Evolutionary conservation across 257 asterid genomes (phyloP).

Genomic region (Paraleonurus japonicus): DNA sequence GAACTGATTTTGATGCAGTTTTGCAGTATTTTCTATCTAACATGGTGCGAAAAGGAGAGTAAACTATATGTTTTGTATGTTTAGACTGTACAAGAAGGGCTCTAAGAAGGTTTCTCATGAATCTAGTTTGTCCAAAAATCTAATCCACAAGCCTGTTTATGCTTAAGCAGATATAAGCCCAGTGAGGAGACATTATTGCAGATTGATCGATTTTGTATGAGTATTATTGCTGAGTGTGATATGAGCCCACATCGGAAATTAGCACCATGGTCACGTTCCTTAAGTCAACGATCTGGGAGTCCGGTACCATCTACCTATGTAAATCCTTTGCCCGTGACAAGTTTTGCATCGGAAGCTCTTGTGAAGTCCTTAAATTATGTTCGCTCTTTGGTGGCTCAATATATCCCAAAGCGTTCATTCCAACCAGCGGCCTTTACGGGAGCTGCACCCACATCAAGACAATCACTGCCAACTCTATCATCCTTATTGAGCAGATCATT

Average conservation of each 20-base stretch:
- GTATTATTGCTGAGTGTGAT: slow-evolving; percentile 90
- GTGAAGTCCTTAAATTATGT: slow-evolving; percentile 91
- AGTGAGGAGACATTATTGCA: slow-evolving; percentile 92
- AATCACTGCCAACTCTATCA: slow-evolving; percentile 83
- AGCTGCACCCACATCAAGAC: slow-evolving; percentile 83
- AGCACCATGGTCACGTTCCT: slow-evolving; percentile 71
- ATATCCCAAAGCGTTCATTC: slow-evolving; percentile 90
- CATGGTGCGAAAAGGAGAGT: background rate
- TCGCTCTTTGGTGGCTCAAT: slow-evolving; percentile 89
- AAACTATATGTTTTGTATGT: background rate
- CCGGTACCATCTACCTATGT: slow-evolving; percentile 52
- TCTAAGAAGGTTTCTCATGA: slow-evolving; percentile 20
- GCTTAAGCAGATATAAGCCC: slow-evolving; percentile 87
- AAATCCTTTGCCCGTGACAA: slow-evolving; percentile 81
- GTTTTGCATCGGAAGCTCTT: slow-evolving; percentile 85
- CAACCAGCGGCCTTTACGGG: slow-evolving; percentile 98
- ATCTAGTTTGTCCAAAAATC: slow-evolving; percentile 22
- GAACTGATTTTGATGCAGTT: background rate
- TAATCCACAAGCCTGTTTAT: slow-evolving; percentile 21
- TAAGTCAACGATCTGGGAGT: slow-evolving; percentile 57
- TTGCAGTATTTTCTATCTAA: background rate
- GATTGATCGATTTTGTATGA: slow-evolving; percentile 86
- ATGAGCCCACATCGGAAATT: slow-evolving; percentile 64
- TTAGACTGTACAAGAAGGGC: slow-evolving; percentile 8
- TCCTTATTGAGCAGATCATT: slow-evolving; percentile 91